Evolutionary conservation across 352 stramenopile species (phyloP), one percentile per base, ranked within the genome.

Genomic region (Aphanomyces stellatus): DNA sequence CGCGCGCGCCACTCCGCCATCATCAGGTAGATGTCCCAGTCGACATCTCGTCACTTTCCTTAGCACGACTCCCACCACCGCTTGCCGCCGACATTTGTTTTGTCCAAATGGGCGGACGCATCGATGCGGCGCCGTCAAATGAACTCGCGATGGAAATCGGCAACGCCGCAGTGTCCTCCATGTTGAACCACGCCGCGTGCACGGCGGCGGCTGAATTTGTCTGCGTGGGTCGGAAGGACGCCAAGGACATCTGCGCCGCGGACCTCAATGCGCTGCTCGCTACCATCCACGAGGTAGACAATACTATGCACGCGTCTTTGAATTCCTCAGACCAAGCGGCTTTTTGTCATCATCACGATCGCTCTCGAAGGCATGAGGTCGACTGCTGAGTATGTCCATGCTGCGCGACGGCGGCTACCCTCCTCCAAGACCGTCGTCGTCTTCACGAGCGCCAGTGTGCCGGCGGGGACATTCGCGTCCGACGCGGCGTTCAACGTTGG

Each of bases 401-500:
- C n/a, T n/a, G n/a, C n/a, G n/a, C n/a, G n/a, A n/a, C n/a, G n/a
- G n/a, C n/a, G n/a, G n/a, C n/a, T n/a, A n/a, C n/a, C n/a, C n/a
- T n/a, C n/a, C n/a, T n/a, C n/a, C n/a, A n/a, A n/a, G n/a, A n/a
- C n/a, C n/a, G n/a, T n/a, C n/a, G n/a, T n/a, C n/a, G n/a, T n/a
- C n/a, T n/a, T n/a, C n/a, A n/a, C n/a, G n/a, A n/a, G n/a, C n/a
- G n/a, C n/a, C n/a, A n/a, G n/a, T n/a, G n/a, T n/a, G n/a, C n/a
- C n/a, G n/a, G n/a, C n/a, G n/a, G n/a, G n/a, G n/a, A n/a, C 49
- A 35, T 7, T 24, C 6, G 30, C 33, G 11, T 57, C 41, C 0
- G 60, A 67, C 49, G 60, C 46, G 2, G 34, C 31, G 17, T 67
- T 67, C 27, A 19, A 41, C 7, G 15, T 67, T 7, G 60, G 60